These are phyloP conservation scores for Bipolaris zeicola DNA, from an alignment of 2,329 filamentous ascomycete species.

Conservation along the genomic window DNA sequence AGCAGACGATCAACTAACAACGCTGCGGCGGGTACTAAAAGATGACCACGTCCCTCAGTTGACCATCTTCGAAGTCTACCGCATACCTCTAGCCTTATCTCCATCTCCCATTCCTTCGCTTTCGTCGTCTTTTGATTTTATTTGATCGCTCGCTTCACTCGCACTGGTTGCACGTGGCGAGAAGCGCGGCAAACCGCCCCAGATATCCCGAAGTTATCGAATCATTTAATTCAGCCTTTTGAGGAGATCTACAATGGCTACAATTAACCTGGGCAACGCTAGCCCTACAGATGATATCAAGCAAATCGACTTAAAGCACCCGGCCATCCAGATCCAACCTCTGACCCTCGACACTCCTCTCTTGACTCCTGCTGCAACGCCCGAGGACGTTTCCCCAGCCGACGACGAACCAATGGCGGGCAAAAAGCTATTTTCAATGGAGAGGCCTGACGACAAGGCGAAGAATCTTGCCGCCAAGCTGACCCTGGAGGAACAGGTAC, in stretches of 20 bases:
- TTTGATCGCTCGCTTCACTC: conserved; percentile 9
- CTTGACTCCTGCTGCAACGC: conserved; percentile 38
- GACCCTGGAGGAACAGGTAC: conserved; percentile 49
- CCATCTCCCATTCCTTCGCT: conserved; percentile 9
- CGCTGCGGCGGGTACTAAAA: conserved; percentile 42
- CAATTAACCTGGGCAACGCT: conserved; percentile 37
- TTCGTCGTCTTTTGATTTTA: background rate
- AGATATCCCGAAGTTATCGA: conserved; percentile 27
- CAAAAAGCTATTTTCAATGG: conserved; percentile 41
- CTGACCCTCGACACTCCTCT: conserved; percentile 32
- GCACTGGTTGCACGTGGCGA: conserved; percentile 26
- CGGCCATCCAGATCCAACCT: conserved; percentile 37
- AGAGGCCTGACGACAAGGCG: conserved; percentile 43
- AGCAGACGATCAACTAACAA: conserved; percentile 28
- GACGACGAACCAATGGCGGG: conserved; percentile 39
- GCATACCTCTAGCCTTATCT: conserved; percentile 16
- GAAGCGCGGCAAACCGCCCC: conserved; percentile 34
- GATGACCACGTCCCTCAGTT: conserved; percentile 43
- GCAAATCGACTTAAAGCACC: conserved; percentile 42
- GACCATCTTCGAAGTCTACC: conserved; percentile 18
- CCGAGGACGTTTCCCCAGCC: conserved; percentile 32
- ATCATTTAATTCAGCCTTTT: conserved; percentile 23
- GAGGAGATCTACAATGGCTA: conserved; percentile 36
- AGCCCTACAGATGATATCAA: conserved; percentile 34
- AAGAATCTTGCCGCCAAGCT: conserved; percentile 44